Percentiles rank a stretch among this genome's conserved stretches.
These are phyloP conservation scores for Avena insularis DNA, from an alignment of 176 grass and related monocot genomes.

Conservation along the genomic window DNA sequence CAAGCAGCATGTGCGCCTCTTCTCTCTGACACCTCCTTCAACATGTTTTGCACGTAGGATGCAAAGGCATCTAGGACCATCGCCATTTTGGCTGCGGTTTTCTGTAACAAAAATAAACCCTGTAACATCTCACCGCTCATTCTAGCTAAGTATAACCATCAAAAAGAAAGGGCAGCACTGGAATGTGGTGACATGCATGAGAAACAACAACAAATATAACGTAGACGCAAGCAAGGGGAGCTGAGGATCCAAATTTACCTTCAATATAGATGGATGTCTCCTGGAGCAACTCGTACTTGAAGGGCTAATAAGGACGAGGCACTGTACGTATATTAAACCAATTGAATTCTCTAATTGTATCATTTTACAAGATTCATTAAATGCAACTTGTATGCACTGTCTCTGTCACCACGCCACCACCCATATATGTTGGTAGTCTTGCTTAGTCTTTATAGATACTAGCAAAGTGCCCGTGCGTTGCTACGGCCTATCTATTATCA, in stretches of 20 bases:
- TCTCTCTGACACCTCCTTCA: neutral
- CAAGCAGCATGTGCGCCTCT: conserved; percentile 28
- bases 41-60: neutral
- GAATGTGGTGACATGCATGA: too few relatives aligned
- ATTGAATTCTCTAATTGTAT: neutral
- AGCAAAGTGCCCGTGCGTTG: too few relatives aligned
- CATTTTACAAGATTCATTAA: neutral
- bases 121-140: too few relatives aligned
- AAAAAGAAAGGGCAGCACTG: too few relatives aligned
- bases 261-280: neutral
- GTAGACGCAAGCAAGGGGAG: neutral
- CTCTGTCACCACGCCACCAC: neutral
- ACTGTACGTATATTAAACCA: neutral
- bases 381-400: neutral
- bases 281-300: neutral
- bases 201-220: too few relatives aligned
- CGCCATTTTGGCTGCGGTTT: conserved; percentile 19
- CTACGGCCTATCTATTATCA: too few relatives aligned
- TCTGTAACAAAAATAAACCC: neutral
- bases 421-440: neutral
- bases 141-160: too few relatives aligned
- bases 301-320: neutral
- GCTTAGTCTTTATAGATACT: neutral
- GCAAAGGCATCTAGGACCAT: conserved; percentile 32
- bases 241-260: neutral